Evolutionary conservation across 441 rosid genomes (phyloP).

Genomic region (Breynia disticha): DNA sequence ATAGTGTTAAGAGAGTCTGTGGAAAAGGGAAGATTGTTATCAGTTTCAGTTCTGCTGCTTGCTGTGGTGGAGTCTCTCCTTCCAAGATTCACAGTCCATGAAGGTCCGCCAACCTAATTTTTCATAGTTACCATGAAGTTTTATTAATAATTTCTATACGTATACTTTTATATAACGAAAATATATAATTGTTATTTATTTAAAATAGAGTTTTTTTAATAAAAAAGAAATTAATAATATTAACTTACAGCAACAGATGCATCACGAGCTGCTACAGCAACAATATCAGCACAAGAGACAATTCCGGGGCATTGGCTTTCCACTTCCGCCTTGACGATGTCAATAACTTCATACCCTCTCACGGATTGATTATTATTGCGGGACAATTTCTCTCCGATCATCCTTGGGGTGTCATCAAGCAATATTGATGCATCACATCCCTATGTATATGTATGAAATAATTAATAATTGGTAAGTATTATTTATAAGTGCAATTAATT

Average conservation of each 20-base stretch:
- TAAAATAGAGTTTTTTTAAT: no score
- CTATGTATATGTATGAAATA: constrained; percentile 12
- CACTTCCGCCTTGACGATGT: constrained; percentile 29
- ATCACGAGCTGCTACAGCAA: constrained; percentile 44
- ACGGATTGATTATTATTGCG: constrained; percentile 20
- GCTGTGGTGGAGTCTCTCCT: constrained; percentile 25
- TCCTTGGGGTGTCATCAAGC: constrained; percentile 26
- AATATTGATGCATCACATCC: constrained; percentile 56
- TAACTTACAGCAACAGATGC: constrained; percentile 35
- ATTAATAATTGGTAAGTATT: no score
- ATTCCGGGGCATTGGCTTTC: constrained; percentile 32
- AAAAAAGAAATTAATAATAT: not conserved
- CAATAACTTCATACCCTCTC: constrained; percentile 46
- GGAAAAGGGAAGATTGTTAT: constrained; percentile 15
- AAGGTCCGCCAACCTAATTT: constrained; percentile 25
- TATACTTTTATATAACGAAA: no score
- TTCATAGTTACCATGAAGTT: not conserved
- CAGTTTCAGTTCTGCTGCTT: constrained; percentile 8
- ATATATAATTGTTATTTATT: no score
- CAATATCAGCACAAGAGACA: constrained; percentile 52
- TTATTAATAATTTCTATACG: not conserved
- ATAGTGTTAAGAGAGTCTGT: constrained; percentile 6
- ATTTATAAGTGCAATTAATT: no score
- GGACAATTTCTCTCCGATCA: constrained; percentile 31
- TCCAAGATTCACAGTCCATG: constrained; percentile 26